Conservation (phyloP, 108 stramenopile genomes). For the Skeletonema potamos region DNA sequence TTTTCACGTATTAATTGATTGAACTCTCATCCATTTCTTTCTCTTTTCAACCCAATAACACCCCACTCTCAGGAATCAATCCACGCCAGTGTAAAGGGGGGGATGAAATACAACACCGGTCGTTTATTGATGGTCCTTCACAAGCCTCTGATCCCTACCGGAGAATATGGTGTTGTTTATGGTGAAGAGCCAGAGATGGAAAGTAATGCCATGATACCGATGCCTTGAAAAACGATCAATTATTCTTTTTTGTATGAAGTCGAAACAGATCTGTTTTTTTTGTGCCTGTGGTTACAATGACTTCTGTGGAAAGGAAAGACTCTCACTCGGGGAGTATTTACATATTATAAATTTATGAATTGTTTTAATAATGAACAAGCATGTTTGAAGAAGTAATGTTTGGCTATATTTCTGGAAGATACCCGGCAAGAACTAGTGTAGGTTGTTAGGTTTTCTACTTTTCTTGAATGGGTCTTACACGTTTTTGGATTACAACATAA, state of each 20-base stretch:
- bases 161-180: constrained; percentile 22
- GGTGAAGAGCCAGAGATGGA: constrained; percentile 39
- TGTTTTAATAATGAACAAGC: neutral
- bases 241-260: neutral
- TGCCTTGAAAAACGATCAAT: constrained; percentile 14
- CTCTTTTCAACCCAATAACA: neutral
- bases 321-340: too few relatives aligned
- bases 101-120: constrained; percentile 90
- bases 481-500: neutral
- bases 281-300: neutral
- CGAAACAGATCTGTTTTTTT: neutral
- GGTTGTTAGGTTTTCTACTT: neutral
- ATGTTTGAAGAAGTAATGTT: neutral
- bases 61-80: constrained; percentile 38
- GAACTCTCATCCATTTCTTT: neutral
- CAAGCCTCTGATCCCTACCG: constrained; percentile 57
- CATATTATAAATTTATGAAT: neutral
- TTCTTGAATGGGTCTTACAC: neutral
- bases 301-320: neutral
- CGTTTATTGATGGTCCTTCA: constrained; percentile 83
- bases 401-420: neutral
- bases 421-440: neutral
- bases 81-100: constrained; percentile 84
- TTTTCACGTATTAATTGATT: neutral
- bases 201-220: constrained; percentile 34